phyloP scores from a whole-genome alignment of 345 rosid genomes.

The Brassica napus region Da-Ae NC_063446.1:34174501-34175000 shows the following conservation, averaged over 20 bases:
- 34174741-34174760: constrained; percentile 71
- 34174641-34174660: constrained; percentile 79
- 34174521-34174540: constrained; percentile 49
- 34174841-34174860: constrained; percentile 81
- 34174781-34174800: constrained; percentile 72
- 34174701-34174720: constrained; percentile 46
- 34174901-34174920: constrained; percentile 92
- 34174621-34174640: constrained; percentile 88
- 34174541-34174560: constrained; percentile 44
- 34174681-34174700: constrained; percentile 57
- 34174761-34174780: constrained; percentile 79
- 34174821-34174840: constrained; percentile 91
- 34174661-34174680: constrained; percentile 55
- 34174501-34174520: constrained; percentile 47
- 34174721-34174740: constrained; percentile 59
- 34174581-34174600: constrained; percentile 78
- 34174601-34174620: constrained; percentile 85
- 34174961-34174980: constrained; percentile 72
- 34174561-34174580: constrained; percentile 73
- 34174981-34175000: background rate
- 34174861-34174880: constrained; percentile 95
- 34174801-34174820: constrained; percentile 87
- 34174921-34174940: constrained; percentile 92
- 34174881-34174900: constrained; percentile 96
- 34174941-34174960: constrained; percentile 76